Percentiles rank a stretch among this genome's conserved stretches.
phyloP scores from a whole-genome alignment of 2,329 filamentous ascomycete genomes.

The Monilinia fructicola region DNA sequence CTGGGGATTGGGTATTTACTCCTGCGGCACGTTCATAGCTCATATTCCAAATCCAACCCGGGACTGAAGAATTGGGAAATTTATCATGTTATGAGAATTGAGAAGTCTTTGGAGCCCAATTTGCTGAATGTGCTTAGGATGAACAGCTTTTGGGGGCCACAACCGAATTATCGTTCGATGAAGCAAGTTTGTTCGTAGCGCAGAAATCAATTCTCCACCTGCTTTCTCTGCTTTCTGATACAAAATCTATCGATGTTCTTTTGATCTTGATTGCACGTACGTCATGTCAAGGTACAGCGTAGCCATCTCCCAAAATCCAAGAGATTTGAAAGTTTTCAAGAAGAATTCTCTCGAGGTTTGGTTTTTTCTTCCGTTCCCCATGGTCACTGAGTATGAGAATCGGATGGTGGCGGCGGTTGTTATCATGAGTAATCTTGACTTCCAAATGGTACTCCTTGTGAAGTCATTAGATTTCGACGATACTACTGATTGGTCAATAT shows the following conservation, averaged over 20 bases:
- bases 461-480: neutral
- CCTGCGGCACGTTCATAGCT: neutral
- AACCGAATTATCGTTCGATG: neutral
- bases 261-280: neutral
- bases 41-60: neutral
- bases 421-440: neutral
- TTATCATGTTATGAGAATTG: neutral
- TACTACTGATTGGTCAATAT: neutral
- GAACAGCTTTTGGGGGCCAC: neutral
- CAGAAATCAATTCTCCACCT: neutral
- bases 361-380: no score
- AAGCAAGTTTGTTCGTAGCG: neutral
- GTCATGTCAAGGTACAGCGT: no score
- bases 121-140: neutral
- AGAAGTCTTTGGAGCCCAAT: neutral
- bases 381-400: neutral
- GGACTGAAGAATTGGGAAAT: neutral
- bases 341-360: neutral
- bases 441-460: neutral
- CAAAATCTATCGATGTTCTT: neutral
- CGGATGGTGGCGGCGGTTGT: neutral
- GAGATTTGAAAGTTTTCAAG: neutral
- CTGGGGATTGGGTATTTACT: neutral
- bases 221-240: neutral
- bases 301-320: neutral